A percentile compares a stretch with the other conserved stretches of the same genome.
These are phyloP conservation scores for Colletotrichum sp. DNA, from an alignment of 2,329 filamentous ascomycete genomes.

Conservation along the genomic window DNA sequence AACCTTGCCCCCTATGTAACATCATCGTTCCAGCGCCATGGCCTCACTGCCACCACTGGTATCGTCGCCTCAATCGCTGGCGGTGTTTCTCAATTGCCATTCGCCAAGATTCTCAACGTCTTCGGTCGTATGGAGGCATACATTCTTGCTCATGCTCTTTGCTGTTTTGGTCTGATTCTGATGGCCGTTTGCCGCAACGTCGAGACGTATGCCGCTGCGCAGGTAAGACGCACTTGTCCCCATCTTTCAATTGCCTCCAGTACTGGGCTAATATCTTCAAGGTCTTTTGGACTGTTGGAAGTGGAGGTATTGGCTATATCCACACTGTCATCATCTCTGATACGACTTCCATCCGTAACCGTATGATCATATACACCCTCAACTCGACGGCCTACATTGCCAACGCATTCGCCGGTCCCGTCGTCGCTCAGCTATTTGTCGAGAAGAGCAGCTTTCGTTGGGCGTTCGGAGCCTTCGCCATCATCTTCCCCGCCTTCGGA, in stretches of 20 bases:
- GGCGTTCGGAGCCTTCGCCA: conserved; percentile 61
- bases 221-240: conserved; percentile 25
- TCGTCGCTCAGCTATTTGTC: conserved; percentile 27
- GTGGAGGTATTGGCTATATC: conserved; percentile 30
- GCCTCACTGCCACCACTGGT: conserved; percentile 48
- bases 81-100: conserved; percentile 31
- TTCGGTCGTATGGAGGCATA: conserved; percentile 43
- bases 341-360: conserved; percentile 32
- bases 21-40: conserved; percentile 47
- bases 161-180: conserved; percentile 48
- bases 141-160: conserved; percentile 37
- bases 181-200: conserved; percentile 61
- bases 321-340: conserved; percentile 36
- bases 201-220: conserved; percentile 43
- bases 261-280: not conserved
- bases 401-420: conserved; percentile 35
- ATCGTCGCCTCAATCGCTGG: conserved; percentile 44
- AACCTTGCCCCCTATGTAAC: conserved; percentile 37
- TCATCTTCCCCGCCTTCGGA: conserved; percentile 51
- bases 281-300: conserved; percentile 64
- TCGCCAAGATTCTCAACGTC: conserved; percentile 44
- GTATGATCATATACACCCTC: conserved; percentile 35
- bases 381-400: conserved; percentile 39
- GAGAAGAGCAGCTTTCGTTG: conserved; percentile 30
- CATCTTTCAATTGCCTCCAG: rapidly evolving